Evolutionary conservation across 2,329 filamentous ascomycete species (phyloP).

Genomic region (Colletotrichum sp.): DNA sequence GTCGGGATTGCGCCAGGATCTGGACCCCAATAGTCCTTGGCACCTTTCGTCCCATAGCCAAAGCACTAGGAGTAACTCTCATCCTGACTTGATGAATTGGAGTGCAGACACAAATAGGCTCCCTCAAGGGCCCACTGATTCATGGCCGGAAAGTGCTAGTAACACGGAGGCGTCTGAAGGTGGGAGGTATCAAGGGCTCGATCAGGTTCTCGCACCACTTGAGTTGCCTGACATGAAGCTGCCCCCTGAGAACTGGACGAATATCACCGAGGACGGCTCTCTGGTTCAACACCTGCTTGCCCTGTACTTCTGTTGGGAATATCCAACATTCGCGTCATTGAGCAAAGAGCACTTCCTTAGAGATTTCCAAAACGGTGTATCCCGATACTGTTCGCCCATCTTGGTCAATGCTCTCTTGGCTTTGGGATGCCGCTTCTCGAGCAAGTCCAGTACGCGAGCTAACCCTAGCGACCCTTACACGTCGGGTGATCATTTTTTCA

Average conservation of each 20-base stretch:
- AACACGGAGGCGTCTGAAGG: constrained; percentile 28
- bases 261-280: constrained; percentile 58
- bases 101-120: constrained; percentile 40
- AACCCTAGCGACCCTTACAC: constrained; percentile 65
- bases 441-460: constrained; percentile 65
- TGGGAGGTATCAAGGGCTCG: constrained; percentile 35
- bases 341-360: constrained; percentile 73
- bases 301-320: constrained; percentile 77
- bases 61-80: constrained; percentile 49
- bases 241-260: constrained; percentile 60
- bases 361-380: constrained; percentile 65
- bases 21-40: constrained; percentile 53
- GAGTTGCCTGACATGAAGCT: constrained; percentile 47
- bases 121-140: constrained; percentile 50
- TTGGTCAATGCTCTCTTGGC: constrained; percentile 70
- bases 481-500: constrained; percentile 77
- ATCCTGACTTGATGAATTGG: constrained; percentile 52
- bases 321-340: constrained; percentile 75
- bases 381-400: constrained; percentile 70
- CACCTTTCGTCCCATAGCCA: constrained; percentile 51
- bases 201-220: constrained; percentile 53
- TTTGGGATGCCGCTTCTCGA: constrained; percentile 71
- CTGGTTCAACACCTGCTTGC: constrained; percentile 68
- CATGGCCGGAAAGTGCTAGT: constrained; percentile 51
- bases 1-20: constrained; percentile 37